phyloP scores from a whole-genome alignment of 208 protist species.

The Acanthamoeba quina region DNA sequence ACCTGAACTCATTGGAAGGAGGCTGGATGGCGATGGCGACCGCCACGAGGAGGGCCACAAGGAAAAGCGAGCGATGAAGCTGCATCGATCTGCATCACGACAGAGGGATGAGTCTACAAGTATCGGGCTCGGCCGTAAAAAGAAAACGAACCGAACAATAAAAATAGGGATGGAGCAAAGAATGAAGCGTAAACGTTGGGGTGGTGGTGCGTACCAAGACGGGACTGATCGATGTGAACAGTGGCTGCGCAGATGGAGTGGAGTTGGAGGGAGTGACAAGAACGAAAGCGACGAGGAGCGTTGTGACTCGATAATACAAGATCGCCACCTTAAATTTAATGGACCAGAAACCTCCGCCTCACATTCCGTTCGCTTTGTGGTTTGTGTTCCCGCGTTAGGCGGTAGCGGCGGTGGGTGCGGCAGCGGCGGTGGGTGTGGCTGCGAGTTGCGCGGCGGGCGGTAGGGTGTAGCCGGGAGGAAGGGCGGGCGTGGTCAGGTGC shows the following conservation, averaged over 20 bases:
- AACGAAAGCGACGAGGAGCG: not conserved
- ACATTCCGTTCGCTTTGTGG: not conserved
- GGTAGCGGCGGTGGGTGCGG: not conserved
- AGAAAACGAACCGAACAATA: too few relatives aligned
- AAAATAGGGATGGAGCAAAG: too few relatives aligned
- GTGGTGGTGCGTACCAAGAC: too few relatives aligned
- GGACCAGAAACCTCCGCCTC: not conserved
- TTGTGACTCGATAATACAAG: not conserved
- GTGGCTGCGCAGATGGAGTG: not conserved
- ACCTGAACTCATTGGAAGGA: not conserved
- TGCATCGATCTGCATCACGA: not conserved
- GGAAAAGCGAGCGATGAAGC: not conserved
- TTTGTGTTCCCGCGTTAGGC: not conserved
- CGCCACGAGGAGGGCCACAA: not conserved
- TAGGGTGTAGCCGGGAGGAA: not conserved
- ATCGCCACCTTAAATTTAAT: not conserved
- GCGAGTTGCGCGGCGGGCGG: not conserved
- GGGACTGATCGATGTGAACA: too few relatives aligned
- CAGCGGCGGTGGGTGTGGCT: not conserved
- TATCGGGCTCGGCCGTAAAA: too few relatives aligned
- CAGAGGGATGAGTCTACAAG: too few relatives aligned
- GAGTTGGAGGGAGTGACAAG: not conserved
- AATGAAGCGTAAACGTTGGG: too few relatives aligned
- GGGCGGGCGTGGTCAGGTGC: constrained; percentile 17
- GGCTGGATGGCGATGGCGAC: not conserved